A percentile compares a stretch with the other conserved stretches of the same genome.
Conservation (phyloP, 2,329 filamentous ascomycete genomes). For the Coccinonectria pachysandricola region DNA sequence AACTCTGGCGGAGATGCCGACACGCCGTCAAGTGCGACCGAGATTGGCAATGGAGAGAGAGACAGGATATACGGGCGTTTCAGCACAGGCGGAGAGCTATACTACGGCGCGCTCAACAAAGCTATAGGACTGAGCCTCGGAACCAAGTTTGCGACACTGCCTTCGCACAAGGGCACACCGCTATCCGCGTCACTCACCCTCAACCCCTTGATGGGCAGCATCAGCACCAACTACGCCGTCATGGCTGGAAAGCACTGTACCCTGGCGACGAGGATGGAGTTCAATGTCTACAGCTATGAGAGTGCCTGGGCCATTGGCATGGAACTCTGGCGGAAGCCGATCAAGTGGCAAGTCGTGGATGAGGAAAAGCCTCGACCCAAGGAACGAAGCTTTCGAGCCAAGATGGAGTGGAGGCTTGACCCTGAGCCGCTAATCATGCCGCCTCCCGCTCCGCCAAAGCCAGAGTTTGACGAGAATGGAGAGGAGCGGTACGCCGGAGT, state of each 20-base stretch:
- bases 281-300: slow-evolving; percentile 98
- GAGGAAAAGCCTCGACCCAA: slow-evolving; percentile 13
- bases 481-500: slow-evolving; percentile 71
- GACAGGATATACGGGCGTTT: slow-evolving; percentile 70
- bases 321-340: slow-evolving; percentile 74
- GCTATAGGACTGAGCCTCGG: slow-evolving; percentile 85
- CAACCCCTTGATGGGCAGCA: slow-evolving; percentile 88
- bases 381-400: slow-evolving; percentile 42
- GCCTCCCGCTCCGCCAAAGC: slow-evolving; percentile 6
- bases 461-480: slow-evolving; percentile 19
- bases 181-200: slow-evolving; percentile 88
- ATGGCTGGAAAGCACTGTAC: slow-evolving; percentile 74
- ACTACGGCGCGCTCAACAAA: slow-evolving; percentile 93
- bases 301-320: slow-evolving; percentile 85
- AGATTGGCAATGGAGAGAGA: slow-evolving; percentile 27
- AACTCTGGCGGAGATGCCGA: slow-evolving; percentile 75
- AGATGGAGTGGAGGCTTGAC: slow-evolving; percentile 39
- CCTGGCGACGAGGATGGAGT: slow-evolving; percentile 84
- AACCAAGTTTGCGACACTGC: slow-evolving; percentile 78
- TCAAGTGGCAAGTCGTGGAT: slow-evolving; percentile 27
- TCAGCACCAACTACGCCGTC: slow-evolving; percentile 86
- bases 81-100: slow-evolving; percentile 84
- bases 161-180: slow-evolving; percentile 71
- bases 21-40: slow-evolving; percentile 9
- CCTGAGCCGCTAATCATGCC: slow-evolving; percentile 19